Conservation (phyloP, 768 basidiomycete genomes). For the Punctularia strigosozonata region DNA sequence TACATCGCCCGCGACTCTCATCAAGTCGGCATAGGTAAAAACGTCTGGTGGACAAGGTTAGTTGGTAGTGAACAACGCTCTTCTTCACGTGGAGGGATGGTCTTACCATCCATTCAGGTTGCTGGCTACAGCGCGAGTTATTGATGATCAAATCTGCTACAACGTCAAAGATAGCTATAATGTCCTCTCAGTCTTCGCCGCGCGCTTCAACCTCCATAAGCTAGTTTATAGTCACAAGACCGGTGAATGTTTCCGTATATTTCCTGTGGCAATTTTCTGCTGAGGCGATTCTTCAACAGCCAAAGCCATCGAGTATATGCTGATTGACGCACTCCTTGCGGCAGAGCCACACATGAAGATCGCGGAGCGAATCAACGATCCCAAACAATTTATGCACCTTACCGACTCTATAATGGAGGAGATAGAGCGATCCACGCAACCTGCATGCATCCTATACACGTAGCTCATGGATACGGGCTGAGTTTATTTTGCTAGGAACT, state of each 20-base stretch:
- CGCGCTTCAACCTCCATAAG: constrained; percentile 74
- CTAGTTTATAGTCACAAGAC: constrained; percentile 76
- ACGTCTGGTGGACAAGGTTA: constrained; percentile 37
- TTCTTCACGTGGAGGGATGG: background rate
- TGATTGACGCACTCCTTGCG: constrained; percentile 62
- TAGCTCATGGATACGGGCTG: too few species aligned
- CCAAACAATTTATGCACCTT: constrained; percentile 47
- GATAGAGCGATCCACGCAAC: constrained; percentile 47
- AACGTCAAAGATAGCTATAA: constrained; percentile 73
- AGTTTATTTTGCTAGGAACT: constrained; percentile 38
- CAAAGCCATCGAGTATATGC: constrained; percentile 73
- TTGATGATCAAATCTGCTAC: constrained; percentile 68
- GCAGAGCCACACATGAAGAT: constrained; percentile 60
- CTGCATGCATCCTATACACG: too few species aligned
- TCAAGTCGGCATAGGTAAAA: constrained; percentile 53
- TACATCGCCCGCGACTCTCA: constrained; percentile 70
- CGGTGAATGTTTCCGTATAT: constrained; percentile 24
- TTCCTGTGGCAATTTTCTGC: background rate
- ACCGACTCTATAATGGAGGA: constrained; percentile 55
- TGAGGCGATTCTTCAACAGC: constrained; percentile 26
- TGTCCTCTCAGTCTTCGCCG: constrained; percentile 62
- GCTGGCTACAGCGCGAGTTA: constrained; percentile 63
- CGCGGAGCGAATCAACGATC: constrained; percentile 41
- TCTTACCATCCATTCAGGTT: constrained; percentile 31
- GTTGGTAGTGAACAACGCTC: background rate